phyloP scores from a whole-genome alignment of 202 grass and related monocot genomes.

The Musa balbisiana region DNA sequence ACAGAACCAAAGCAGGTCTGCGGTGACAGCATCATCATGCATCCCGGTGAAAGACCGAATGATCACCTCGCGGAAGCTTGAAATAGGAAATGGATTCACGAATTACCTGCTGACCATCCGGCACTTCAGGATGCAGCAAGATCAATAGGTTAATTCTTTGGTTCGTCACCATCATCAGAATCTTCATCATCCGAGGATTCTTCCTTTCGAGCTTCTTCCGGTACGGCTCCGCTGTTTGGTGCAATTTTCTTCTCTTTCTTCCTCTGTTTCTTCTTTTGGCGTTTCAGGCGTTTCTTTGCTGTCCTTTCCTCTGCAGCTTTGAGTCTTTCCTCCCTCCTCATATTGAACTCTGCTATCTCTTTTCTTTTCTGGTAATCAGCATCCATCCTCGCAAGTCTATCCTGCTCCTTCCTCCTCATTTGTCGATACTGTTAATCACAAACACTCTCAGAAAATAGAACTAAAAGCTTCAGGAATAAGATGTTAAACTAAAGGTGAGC shows the following conservation, averaged over 20 bases:
- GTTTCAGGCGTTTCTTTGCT: constrained; percentile 65
- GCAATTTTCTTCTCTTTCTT: constrained; percentile 57
- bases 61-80: too few relatives aligned
- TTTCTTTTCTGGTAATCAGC: constrained; percentile 69
- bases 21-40: too few relatives aligned
- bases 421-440: constrained; percentile 59
- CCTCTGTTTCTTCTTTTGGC: constrained; percentile 64
- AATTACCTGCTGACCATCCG: too few relatives aligned
- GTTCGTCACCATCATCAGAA: constrained; percentile 28
- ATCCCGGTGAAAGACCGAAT: too few relatives aligned
- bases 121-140: too few relatives aligned
- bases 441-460: too few relatives aligned
- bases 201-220: constrained; percentile 23
- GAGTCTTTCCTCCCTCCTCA: constrained; percentile 75
- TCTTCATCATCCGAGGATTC: constrained; percentile 30
- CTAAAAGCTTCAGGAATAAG: too few relatives aligned
- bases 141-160: background rate
- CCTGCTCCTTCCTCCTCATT: constrained; percentile 94
- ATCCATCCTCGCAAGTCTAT: constrained; percentile 64
- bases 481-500: too few relatives aligned
- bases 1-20: too few relatives aligned
- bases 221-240: constrained; percentile 5
- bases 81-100: too few relatives aligned
- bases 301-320: constrained; percentile 67
- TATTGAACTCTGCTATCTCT: constrained; percentile 57